Conservation (phyloP, 129 eudicot genomes). For the Flaveria robusta region DNA sequence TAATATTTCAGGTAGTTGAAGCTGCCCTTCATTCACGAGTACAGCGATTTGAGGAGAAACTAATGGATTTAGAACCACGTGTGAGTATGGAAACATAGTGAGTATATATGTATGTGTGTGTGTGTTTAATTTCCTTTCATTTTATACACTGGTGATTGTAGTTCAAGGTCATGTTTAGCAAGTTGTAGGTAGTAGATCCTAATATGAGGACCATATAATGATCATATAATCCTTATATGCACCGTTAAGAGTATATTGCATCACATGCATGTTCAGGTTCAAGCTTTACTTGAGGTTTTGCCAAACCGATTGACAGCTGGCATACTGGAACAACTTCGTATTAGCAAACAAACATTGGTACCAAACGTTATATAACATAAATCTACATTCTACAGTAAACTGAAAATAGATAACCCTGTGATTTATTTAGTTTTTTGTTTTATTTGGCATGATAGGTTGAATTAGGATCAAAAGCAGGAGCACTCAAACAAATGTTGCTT, state of each 20-base stretch:
- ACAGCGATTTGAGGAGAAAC: slow-evolving; percentile 72
- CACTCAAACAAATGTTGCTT: slow-evolving; percentile 94
- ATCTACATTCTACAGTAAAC: slow-evolving; percentile 8
- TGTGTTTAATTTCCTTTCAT: neutral
- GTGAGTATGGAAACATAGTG: slow-evolving; percentile 92
- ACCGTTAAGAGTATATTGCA: neutral
- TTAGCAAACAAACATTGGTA: slow-evolving; percentile 96
- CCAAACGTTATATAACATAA: slow-evolving; percentile 1
- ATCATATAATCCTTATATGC: slow-evolving; percentile 2
- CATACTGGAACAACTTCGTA: slow-evolving; percentile 89
- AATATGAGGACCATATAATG: slow-evolving; percentile 7
- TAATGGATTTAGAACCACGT: slow-evolving; percentile 97
- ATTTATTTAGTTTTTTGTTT: neutral
- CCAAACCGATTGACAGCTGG: slow-evolving; percentile 88
- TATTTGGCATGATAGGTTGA: slow-evolving; percentile 63
- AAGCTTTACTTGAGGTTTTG: slow-evolving; percentile 85
- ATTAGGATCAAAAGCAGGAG: slow-evolving; percentile 87
- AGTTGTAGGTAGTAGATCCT: slow-evolving; percentile 2
- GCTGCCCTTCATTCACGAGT: slow-evolving; percentile 92
- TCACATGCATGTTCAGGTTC: slow-evolving; percentile 57
- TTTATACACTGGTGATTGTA: neutral
- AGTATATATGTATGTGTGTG: slow-evolving; percentile 42
- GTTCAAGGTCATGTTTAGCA: slow-evolving; percentile 24
- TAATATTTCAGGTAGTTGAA: slow-evolving; percentile 81
- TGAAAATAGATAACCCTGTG: slow-evolving; percentile 1